Conservation (phyloP, 2,329 filamentous ascomycete genomes). For the Aspergillus sp. region DNA sequence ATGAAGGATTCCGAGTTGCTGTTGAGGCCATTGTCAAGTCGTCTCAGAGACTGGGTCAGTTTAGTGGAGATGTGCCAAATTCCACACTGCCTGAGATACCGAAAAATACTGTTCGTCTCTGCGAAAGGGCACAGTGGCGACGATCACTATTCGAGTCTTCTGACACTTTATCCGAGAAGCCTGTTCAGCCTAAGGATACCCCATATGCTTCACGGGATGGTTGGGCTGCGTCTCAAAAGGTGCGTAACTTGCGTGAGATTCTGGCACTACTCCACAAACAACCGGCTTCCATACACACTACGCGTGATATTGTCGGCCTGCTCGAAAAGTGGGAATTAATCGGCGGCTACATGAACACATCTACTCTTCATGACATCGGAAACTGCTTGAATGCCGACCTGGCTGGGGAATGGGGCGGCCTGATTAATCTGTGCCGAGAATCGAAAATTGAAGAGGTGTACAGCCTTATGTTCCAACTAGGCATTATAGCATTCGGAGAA, state of each 20-base stretch:
- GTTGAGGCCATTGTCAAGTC: constrained; percentile 13
- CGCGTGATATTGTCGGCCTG: constrained; percentile 22
- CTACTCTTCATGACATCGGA: constrained; percentile 34
- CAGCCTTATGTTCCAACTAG: constrained; percentile 49
- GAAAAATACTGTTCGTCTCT: background rate
- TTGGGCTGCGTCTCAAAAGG: background rate
- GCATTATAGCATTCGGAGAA: constrained; percentile 44
- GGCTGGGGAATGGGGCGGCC: constrained; percentile 44
- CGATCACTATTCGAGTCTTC: constrained; percentile 41
- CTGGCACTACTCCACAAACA: constrained; percentile 23
- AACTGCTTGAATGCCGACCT: constrained; percentile 43
- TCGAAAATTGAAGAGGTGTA: constrained; percentile 7
- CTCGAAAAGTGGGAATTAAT: constrained; percentile 38
- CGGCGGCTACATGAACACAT: constrained; percentile 39
- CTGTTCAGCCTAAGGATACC: background rate
- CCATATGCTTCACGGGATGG: constrained; percentile 10
- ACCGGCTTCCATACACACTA: constrained; percentile 23
- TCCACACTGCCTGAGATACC: background rate
- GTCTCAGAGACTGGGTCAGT: constrained; percentile 10
- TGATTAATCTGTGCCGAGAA: constrained; percentile 40
- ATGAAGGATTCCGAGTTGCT: constrained; percentile 29
- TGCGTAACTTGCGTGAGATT: constrained; percentile 24
- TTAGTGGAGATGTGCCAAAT: background rate
- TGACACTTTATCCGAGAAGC: background rate
- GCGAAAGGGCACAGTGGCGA: constrained; percentile 25